Evolutionary conservation across 352 stramenopile species (phyloP), one percentile per base, ranked within the genome.

Genomic region (Phytophthora boehmeriae): DNA sequence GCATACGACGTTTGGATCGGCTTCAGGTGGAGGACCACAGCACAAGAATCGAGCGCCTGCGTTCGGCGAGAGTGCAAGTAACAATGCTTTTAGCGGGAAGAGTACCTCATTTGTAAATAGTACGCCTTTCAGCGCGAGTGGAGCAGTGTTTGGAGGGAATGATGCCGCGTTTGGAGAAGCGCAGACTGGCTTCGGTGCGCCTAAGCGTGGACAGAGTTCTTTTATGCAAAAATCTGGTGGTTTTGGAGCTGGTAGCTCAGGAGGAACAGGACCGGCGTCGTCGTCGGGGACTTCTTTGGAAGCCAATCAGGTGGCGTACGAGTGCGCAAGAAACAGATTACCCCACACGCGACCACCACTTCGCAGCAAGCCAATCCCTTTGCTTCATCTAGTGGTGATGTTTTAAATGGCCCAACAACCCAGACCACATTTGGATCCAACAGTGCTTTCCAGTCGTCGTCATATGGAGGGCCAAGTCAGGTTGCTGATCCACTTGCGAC

Each of bases 271-370:
- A 13, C 64, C 67, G 30, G 49, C 57, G 20, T 62, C 53, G 16
- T 68, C 66, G 1, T 43, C 52, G 38, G 58, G 50, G 10, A 68
- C 71, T 20, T 38, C 59, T 83, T 79, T 58, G 71, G 71, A 23
- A 61, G n/a, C 19, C 62, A 72, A 62, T 8, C 62, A 9, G 45
- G 54, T 2, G 52, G 51, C 27, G 46, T 59, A 17, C 48, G 46
- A 48, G 61, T 69, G 36, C 43, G 55, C 17, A 73, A 75, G 55
- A 78, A 77, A 20, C 39, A 58, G n/a, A 57, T 58, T 11, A 54
- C 46, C 38, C 53, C 70, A 10, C 55, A 68, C 34, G 19, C 42
- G 6, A 47, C 53, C 19, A 23, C n/a, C 8, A 22, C 46, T 36
- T 13, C 28, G 2, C 48, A 34, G 58, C 59, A 47, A 36, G 58